A percentile compares a stretch with the other conserved stretches of the same genome.
Evolutionary conservation across 371 early-diverging fungal genomes (phyloP).

Genomic region (Parasitella parasitica): DNA sequence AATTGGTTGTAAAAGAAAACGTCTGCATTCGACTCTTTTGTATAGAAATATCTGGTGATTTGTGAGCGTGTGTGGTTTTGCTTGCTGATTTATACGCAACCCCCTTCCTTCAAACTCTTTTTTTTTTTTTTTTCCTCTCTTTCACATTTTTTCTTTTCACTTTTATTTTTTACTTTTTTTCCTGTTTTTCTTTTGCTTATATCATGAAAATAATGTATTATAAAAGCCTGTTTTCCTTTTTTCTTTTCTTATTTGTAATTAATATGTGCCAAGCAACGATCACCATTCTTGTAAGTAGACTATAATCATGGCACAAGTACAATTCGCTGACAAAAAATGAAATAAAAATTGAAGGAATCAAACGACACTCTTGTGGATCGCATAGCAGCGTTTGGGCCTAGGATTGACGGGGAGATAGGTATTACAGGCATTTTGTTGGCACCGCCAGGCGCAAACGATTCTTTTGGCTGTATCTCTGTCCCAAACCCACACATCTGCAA

Average conservation of each 20-base stretch:
- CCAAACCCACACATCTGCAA: conserved; percentile 15
- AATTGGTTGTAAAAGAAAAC: conserved; percentile 7
- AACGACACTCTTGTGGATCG: conserved; percentile 65
- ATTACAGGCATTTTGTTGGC: conserved; percentile 45
- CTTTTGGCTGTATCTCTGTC: conserved; percentile 32
- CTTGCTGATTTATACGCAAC: background rate
- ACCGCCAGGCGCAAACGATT: conserved; percentile 18
- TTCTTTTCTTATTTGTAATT: background rate
- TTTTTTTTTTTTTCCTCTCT: background rate
- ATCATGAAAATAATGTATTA: background rate
- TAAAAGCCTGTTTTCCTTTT: background rate
- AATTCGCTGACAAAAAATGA: background rate
- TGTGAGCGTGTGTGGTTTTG: background rate
- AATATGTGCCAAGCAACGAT: conserved; percentile 15
- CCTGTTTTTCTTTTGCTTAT: background rate
- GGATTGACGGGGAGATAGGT: conserved; percentile 47
- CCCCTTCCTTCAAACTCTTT: background rate
- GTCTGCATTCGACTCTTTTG: background rate
- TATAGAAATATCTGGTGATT: background rate
- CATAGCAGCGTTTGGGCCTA: conserved; percentile 71
- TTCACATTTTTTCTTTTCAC: background rate
- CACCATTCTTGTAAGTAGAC: conserved; percentile 10
- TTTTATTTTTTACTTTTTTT: background rate
- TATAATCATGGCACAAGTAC: background rate
- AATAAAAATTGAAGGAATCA: conserved; percentile 37